A percentile compares a stretch with the other conserved stretches of the same genome.
Evolutionary conservation across 495 filamentous ascomycete genomes (phyloP).

Genomic region (Aspergillus baeticus): DNA sequence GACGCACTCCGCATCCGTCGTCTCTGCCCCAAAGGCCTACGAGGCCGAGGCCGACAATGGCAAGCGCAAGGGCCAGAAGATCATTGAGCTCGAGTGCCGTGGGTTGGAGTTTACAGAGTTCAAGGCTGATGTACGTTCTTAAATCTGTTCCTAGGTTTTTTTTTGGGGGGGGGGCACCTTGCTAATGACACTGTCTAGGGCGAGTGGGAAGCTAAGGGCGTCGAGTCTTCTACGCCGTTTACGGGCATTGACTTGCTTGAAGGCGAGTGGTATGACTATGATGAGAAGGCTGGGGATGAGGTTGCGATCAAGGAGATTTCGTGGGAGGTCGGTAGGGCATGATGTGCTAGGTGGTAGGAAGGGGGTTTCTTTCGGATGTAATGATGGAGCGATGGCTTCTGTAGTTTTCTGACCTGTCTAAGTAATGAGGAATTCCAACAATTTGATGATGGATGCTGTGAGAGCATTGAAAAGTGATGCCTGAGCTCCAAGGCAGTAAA

Average conservation of each 20-base stretch:
- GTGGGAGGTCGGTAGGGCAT: slow-evolving; percentile 70
- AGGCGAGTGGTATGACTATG: slow-evolving; percentile 89
- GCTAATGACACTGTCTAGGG: slow-evolving; percentile 51
- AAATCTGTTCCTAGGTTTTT: neutral
- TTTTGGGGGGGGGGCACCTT: neutral
- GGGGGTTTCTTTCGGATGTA: no score
- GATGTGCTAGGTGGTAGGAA: slow-evolving; percentile 6
- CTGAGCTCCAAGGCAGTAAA: slow-evolving; percentile 8
- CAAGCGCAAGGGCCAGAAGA: slow-evolving; percentile 69
- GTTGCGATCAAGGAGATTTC: slow-evolving; percentile 89
- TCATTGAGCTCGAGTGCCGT: slow-evolving; percentile 89
- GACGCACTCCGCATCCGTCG: slow-evolving; percentile 70
- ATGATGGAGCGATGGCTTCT: neutral
- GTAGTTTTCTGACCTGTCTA: slow-evolving; percentile 15
- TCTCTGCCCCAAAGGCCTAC: slow-evolving; percentile 67
- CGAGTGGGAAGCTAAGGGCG: slow-evolving; percentile 81
- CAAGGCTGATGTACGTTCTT: slow-evolving; percentile 68
- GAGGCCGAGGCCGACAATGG: slow-evolving; percentile 43
- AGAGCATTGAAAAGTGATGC: neutral
- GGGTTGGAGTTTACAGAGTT: slow-evolving; percentile 92
- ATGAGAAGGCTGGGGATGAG: slow-evolving; percentile 76
- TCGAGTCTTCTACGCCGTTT: slow-evolving; percentile 78
- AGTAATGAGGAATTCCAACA: neutral
- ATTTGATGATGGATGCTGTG: neutral
- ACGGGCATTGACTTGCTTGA: slow-evolving; percentile 75